phyloP scores from a whole-genome alignment of 2,329 filamentous ascomycete species.

The Bipolaris oryzae region DNA sequence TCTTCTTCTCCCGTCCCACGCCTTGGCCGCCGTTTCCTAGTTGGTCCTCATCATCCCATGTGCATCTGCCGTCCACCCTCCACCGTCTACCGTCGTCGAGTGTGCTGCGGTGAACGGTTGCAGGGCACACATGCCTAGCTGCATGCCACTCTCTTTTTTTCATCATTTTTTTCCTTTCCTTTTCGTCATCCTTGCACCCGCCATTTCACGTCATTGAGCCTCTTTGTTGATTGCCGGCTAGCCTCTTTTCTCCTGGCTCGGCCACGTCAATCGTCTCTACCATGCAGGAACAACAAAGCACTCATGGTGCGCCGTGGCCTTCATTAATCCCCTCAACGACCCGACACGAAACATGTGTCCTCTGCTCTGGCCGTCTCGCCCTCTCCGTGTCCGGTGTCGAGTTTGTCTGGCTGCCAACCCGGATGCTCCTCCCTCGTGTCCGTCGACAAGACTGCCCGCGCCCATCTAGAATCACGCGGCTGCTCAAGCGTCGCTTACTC shows the following conservation, averaged over 20 bases:
- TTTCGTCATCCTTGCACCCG: conserved; percentile 13
- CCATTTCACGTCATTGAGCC: conserved; percentile 25
- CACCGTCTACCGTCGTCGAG: neutral
- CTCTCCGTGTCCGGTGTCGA: conserved; percentile 18
- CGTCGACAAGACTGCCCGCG: conserved; percentile 28
- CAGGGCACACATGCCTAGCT: conserved; percentile 27
- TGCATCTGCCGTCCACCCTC: neutral
- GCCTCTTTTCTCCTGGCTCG: conserved; percentile 25
- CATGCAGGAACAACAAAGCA: conserved; percentile 48
- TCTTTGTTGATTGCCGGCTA: conserved; percentile 19
- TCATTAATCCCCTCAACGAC: conserved; percentile 35
- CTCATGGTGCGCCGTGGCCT: conserved; percentile 25
- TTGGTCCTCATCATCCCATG: conserved; percentile 9
- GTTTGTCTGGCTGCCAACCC: conserved; percentile 27
- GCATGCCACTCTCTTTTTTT: conserved; percentile 10
- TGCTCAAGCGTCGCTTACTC: conserved; percentile 29
- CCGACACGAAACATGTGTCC: conserved; percentile 36
- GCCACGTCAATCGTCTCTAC: conserved; percentile 44
- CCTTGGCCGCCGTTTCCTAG: conserved; percentile 4
- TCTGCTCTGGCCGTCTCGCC: conserved; percentile 35
- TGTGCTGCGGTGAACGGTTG: conserved; percentile 22
- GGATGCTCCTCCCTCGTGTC: neutral
- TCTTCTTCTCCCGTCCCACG: neutral
- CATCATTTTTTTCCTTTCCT: conserved; percentile 8
- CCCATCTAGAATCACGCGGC: conserved; percentile 29